phyloP scores from a whole-genome alignment of 1,139 yeast genomes.

The Sugiyamaella paludigena region DNA sequence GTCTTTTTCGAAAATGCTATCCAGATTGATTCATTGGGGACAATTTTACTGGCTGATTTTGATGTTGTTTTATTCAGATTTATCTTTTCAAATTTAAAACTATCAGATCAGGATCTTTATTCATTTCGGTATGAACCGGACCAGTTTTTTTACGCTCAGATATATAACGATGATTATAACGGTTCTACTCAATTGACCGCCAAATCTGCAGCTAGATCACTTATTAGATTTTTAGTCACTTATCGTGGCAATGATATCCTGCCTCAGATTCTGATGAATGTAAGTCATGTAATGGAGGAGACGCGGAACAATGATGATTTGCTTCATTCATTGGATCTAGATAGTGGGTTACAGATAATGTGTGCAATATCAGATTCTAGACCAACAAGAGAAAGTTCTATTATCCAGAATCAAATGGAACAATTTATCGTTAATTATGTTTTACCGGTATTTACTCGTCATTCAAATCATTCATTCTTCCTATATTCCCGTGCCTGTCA shows the following conservation, averaged over 20 bases:
- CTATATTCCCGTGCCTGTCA: conserved; percentile 11
- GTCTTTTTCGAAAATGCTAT: conserved; percentile 17
- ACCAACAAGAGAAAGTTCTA: conserved; percentile 4
- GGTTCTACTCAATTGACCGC: neutral
- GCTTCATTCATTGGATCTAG: conserved; percentile 10
- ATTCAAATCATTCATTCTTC: conserved; percentile 10
- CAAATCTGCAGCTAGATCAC: conserved; percentile 3
- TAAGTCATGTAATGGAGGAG: conserved; percentile 7
- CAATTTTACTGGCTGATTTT: conserved; percentile 1
- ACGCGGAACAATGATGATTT: conserved; percentile 2
- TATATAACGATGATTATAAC: conserved; percentile 8
- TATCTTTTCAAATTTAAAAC: conserved; percentile 9
- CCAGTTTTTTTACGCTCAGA: conserved; percentile 10
- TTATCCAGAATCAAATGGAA: conserved; percentile 12
- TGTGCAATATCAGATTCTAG: conserved; percentile 6
- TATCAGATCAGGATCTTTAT: conserved; percentile 17
- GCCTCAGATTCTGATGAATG: conserved; percentile 8
- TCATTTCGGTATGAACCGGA: conserved; percentile 18
- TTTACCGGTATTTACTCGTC: conserved; percentile 7
- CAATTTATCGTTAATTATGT: conserved; percentile 9
- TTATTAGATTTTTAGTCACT: conserved; percentile 4
- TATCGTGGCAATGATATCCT: conserved; percentile 4
- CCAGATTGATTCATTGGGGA: conserved; percentile 14
- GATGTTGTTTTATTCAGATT: conserved; percentile 13
- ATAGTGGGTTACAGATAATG: conserved; percentile 14